These are phyloP conservation scores for Plasmodium yoelii DNA, from an alignment of 169 alveolate species.

Conservation along the genomic window DNA sequence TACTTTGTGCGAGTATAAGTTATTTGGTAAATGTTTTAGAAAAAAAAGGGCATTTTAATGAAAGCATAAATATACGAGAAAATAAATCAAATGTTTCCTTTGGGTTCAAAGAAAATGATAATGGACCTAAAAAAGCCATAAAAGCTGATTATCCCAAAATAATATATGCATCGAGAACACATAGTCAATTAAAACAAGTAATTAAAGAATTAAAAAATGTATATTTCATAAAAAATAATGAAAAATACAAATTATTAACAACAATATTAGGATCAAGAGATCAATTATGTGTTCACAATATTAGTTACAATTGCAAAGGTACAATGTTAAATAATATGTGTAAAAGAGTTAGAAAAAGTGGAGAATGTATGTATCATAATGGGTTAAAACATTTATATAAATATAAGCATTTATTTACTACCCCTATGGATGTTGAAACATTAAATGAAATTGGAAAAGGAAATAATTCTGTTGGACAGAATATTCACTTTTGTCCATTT, in stretches of 20 bases:
- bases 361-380: conserved; percentile 87
- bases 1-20: conserved; percentile 93
- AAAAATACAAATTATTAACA: conserved; percentile 86
- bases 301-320: conserved; percentile 84
- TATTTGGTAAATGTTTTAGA: conserved; percentile 78
- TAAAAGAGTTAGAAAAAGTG: conserved; percentile 82
- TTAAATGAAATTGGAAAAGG: conserved; percentile 82
- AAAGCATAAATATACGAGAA: conserved; percentile 63
- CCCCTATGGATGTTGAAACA: conserved; percentile 92
- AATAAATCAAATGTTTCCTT: conserved; percentile 27
- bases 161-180: conserved; percentile 95
- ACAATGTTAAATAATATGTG: conserved; percentile 85
- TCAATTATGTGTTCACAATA: conserved; percentile 91
- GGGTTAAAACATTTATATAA: conserved; percentile 79
- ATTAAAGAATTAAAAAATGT: conserved; percentile 91
- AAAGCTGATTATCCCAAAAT: conserved; percentile 76
- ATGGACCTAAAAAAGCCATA: conserved; percentile 64
- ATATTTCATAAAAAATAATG: conserved; percentile 82
- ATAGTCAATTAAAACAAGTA: conserved; percentile 92
- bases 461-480: conserved; percentile 80
- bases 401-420: conserved; percentile 81
- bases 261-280: conserved; percentile 93
- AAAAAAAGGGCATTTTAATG: conserved; percentile 79
- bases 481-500: conserved; percentile 91
- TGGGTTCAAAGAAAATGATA: conserved; percentile 46